These are phyloP conservation scores for Pseudocercospora vitis DNA, from an alignment of 2,329 filamentous ascomycete species.

Conservation along the genomic window DNA sequence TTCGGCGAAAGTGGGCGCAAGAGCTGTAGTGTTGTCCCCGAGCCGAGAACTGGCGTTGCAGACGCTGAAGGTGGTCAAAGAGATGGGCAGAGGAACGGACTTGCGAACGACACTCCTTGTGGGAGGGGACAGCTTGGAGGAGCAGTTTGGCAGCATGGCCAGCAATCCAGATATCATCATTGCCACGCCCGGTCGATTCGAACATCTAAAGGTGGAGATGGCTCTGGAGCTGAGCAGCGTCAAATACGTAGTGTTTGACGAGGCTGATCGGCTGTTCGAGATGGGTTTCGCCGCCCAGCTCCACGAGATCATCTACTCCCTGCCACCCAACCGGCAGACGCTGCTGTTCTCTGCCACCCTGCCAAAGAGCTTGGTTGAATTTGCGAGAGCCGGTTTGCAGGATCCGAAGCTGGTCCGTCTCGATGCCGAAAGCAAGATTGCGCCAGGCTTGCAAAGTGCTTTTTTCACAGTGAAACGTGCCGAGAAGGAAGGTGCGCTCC, in stretches of 20 bases:
- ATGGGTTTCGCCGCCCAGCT: constrained; percentile 97
- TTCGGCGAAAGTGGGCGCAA: constrained; percentile 79
- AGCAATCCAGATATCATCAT: constrained; percentile 97
- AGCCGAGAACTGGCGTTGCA: constrained; percentile 93
- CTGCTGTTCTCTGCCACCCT: constrained; percentile 93
- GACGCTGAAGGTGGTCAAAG: constrained; percentile 94
- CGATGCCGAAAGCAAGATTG: constrained; percentile 93
- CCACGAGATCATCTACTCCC: constrained; percentile 84
- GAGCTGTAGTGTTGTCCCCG: constrained; percentile 85
- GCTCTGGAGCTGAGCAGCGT: constrained; percentile 84
- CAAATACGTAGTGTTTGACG: constrained; percentile 93
- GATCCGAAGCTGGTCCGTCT: constrained; percentile 87
- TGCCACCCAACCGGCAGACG: constrained; percentile 83
- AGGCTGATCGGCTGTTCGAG: constrained; percentile 94
- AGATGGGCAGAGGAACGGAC: constrained; percentile 86
- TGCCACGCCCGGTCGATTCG: constrained; percentile 90
- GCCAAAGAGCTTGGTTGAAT: constrained; percentile 91
- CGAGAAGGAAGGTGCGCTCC: constrained; percentile 88
- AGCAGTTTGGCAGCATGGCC: constrained; percentile 91
- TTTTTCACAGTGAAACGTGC: constrained; percentile 91
- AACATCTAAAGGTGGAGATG: constrained; percentile 98
- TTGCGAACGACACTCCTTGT: constrained; percentile 87
- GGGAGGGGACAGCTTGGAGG: constrained; percentile 91
- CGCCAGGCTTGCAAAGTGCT: constrained; percentile 89
- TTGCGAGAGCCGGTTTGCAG: constrained; percentile 87